Conservation (phyloP, 2,329 filamentous ascomycete genomes). For the Pseudocercospora eumusae region DNA sequence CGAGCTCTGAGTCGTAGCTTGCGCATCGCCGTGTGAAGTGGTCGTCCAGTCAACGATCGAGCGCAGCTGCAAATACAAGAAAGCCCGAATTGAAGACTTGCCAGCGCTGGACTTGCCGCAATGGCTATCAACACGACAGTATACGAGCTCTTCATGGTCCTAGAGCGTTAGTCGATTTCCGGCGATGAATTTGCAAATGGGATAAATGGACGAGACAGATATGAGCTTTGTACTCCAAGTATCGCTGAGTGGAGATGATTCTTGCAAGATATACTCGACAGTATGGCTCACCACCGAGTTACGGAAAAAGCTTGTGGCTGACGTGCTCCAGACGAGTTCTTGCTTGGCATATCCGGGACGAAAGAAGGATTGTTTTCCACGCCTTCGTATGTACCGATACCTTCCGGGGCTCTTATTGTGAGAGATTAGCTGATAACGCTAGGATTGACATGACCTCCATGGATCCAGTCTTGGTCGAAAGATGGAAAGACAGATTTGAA, state of each 20-base stretch:
- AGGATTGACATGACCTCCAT: constrained; percentile 42
- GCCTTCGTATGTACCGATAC: constrained; percentile 1
- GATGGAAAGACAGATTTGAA: constrained; percentile 34
- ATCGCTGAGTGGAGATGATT: background rate
- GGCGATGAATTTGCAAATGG: background rate
- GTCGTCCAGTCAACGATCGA: background rate
- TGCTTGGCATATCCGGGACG: constrained; percentile 46
- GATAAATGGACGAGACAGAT: background rate
- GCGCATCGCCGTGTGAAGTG: background rate
- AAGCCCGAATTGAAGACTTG: background rate
- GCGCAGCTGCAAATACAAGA: background rate
- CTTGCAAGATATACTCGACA: constrained; percentile 30
- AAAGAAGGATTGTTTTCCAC: constrained; percentile 44
- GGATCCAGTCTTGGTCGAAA: constrained; percentile 33
- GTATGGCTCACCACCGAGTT: background rate
- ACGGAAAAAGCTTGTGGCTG: background rate
- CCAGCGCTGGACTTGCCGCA: background rate
- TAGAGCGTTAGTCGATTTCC: background rate
- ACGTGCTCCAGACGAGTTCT: constrained; percentile 43
- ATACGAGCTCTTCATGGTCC: background rate
- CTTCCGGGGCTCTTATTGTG: background rate
- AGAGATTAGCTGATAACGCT: background rate
- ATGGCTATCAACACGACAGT: background rate
- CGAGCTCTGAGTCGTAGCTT: background rate
- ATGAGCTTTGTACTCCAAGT: background rate